These are phyloP conservation scores for Artomyces pyxidatus DNA, from an alignment of 768 basidiomycete genomes.

Conservation along the genomic window DNA sequence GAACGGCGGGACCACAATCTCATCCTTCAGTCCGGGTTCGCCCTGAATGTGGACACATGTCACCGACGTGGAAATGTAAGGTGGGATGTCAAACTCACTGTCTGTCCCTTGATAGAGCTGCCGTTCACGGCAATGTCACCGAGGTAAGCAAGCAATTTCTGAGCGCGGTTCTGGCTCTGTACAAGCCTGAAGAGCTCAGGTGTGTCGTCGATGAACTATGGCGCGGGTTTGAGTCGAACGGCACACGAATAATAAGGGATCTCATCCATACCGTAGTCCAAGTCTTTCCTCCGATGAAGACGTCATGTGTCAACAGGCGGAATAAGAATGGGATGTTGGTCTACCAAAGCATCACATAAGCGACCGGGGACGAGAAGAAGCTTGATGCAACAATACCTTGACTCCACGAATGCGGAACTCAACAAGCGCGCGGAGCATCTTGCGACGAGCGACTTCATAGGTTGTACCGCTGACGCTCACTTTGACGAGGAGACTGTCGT, in stretches of 20 bases:
- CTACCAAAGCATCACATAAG: constrained; percentile 30
- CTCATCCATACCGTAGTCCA: constrained; percentile 78
- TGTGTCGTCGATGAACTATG: constrained; percentile 96
- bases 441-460: constrained; percentile 95
- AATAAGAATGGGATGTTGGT: constrained; percentile 99
- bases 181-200: constrained; percentile 99
- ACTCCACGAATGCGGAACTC: constrained; percentile 99
- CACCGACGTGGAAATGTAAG: background rate
- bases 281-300: constrained; percentile 93
- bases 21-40: constrained; percentile 89
- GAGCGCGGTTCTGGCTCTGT: constrained; percentile 95
- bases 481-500: constrained; percentile 96
- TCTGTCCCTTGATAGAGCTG: constrained; percentile 94
- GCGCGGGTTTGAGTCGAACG: background rate
- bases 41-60: constrained; percentile 35
- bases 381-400: constrained; percentile 44
- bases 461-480: constrained; percentile 94
- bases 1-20: constrained; percentile 77
- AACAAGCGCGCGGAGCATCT: constrained; percentile 99
- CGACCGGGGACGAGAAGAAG: background rate
- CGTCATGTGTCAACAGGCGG: constrained; percentile 92
- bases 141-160: constrained; percentile 93
- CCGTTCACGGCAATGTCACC: constrained; percentile 98
- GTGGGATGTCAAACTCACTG: constrained; percentile 26
- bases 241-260: background rate